Base-by-base conservation (phyloP, 495 filamentous ascomycete species). In the Penicillium crystallinum region DNA sequence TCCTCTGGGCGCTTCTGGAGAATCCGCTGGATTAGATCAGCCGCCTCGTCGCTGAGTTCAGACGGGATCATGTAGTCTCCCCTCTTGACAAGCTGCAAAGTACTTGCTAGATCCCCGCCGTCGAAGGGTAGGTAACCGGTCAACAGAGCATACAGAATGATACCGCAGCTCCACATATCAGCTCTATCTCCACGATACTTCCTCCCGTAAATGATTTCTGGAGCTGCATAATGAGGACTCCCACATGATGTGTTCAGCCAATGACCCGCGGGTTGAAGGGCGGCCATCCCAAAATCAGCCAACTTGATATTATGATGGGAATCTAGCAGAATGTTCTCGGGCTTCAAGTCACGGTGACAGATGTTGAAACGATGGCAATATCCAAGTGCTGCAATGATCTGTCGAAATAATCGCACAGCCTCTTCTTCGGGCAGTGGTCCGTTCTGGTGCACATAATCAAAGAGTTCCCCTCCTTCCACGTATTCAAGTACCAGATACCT, bases 401-500 rank as follows among this genome's bases (percentile, higher is more conserved):
- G 93, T 18, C 91, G 87, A 64, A 96, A 97, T 49, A 90, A 81
- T 56, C 78, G 86, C 34, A 97, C 79, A 4, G 87, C 88, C 62
- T 95, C 88, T 41, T 81, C 75, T 68, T 97, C 95, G 1, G 72
- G 63, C 0, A 99, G 76, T 17, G 79, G 73, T 22, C 86, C 86
- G 38, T 81, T 70, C 15, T 77, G 70, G 12, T 80, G 81, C 46
- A 97, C 84, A 59, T 91, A 89, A 14, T 86, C 76, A 58, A 95
- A 96, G 14, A 99, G 77, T 59, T 99, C 93, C 21, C 92, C 92
- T 38, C 89, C 85, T 62, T 95, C 83, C 31, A 96, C 85, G 53
- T 90, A 95, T 64, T 99, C 93, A n/a, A 97, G 81, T 3, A 97
- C 87, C n/a, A 99, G 79, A 65, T 96, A 98, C 33, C 92, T 97